Conservation (phyloP, 1,139 yeast genomes). For the Pneumocystis murina region DNA sequence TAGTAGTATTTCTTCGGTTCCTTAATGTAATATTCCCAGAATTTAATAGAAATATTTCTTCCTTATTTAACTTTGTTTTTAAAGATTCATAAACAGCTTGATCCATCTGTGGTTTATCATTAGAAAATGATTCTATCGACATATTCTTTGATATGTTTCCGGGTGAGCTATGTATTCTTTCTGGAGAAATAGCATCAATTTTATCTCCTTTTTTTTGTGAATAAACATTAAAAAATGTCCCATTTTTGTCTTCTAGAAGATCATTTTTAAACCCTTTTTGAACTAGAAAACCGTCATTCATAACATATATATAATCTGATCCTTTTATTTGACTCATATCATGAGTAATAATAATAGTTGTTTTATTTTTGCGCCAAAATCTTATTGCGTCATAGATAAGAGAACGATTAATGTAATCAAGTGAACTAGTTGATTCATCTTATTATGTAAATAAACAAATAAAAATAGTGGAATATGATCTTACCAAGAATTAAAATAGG, state of each 20-base stretch:
- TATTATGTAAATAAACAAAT: background rate
- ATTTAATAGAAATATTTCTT: background rate
- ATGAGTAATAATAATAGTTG: constrained; percentile 74
- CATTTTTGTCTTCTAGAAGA: constrained; percentile 17
- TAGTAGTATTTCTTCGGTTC: background rate
- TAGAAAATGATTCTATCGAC: background rate
- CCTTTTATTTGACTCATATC: constrained; percentile 42
- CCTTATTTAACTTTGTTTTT: background rate
- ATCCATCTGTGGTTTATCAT: background rate
- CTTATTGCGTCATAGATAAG: constrained; percentile 36
- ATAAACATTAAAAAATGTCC: constrained; percentile 2
- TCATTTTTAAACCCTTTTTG: constrained; percentile 31
- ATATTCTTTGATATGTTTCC: background rate
- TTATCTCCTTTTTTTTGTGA: background rate
- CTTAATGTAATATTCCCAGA: background rate
- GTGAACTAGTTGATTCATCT: constrained; percentile 76
- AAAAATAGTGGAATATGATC: background rate
- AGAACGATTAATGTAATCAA: constrained; percentile 41
- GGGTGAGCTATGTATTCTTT: background rate
- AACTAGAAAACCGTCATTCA: constrained; percentile 43
- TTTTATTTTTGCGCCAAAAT: constrained; percentile 47
- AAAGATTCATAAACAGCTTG: background rate
- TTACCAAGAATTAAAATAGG: constrained; percentile 46
- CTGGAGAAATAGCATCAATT: background rate
- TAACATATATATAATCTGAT: constrained; percentile 40